Percentiles rank a stretch among this genome's conserved stretches.
phyloP scores from a whole-genome alignment of 768 basidiomycete genomes.

The Udeniomyces megalosporus region DNA sequence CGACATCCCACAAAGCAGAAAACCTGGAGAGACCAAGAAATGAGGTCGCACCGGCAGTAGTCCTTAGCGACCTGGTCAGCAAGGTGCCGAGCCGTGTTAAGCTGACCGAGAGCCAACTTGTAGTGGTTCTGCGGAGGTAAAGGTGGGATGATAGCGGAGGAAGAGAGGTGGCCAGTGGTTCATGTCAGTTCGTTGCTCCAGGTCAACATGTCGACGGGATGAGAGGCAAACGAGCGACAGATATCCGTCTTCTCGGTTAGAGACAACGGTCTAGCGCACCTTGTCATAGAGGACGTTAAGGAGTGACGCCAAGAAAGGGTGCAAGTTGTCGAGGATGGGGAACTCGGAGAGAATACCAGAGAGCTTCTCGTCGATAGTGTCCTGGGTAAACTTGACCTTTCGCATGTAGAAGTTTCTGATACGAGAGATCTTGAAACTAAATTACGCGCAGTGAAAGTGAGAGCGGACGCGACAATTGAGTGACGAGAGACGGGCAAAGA shows the following conservation, averaged over 20 bases:
- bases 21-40: no score
- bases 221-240: no score
- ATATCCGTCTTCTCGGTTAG: no score
- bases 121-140: no score
- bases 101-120: constrained; percentile 90
- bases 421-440: constrained; percentile 95
- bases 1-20: no score
- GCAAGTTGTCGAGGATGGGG: constrained; percentile 84
- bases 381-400: constrained; percentile 98
- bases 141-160: no score
- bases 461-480: background rate
- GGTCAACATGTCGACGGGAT: no score
- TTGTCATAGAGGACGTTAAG: constrained; percentile 99
- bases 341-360: constrained; percentile 87
- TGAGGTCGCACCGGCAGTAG: constrained; percentile 69
- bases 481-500: background rate
- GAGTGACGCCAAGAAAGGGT: constrained; percentile 86
- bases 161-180: no score
- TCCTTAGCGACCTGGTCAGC: constrained; percentile 96
- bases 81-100: constrained; percentile 85
- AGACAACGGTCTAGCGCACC: constrained; percentile 68
- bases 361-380: constrained; percentile 89
- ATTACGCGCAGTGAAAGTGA: no score
- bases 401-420: constrained; percentile 88
- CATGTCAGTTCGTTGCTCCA: no score